These are phyloP conservation scores for Hypoxylon intermedium DNA, from an alignment of 495 filamentous ascomycete species.

Conservation along the genomic window DNA sequence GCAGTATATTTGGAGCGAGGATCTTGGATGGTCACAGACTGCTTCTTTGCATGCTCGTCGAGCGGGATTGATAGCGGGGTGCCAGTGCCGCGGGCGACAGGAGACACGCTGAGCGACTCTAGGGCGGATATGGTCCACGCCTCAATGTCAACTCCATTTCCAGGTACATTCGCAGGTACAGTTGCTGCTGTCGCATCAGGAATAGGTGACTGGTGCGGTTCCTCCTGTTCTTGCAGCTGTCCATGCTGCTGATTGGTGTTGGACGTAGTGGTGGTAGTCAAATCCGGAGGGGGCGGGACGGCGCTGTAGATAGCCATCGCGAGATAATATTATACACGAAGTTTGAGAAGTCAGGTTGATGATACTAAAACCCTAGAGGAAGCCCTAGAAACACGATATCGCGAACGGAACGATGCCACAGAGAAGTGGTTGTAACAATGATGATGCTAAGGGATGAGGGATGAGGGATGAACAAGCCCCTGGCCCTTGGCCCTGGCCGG, in stretches of 20 bases:
- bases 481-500: too few relatives aligned
- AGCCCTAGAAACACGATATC: too few relatives aligned
- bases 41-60: constrained; percentile 40
- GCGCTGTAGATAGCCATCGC: constrained; percentile 49
- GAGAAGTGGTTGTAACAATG: too few relatives aligned
- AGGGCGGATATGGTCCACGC: constrained; percentile 59
- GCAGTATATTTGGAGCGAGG: constrained; percentile 32
- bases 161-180: constrained; percentile 3
- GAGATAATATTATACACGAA: constrained; percentile 11
- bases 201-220: constrained; percentile 8
- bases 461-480: too few relatives aligned
- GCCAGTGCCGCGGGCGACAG: constrained; percentile 52
- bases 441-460: neutral
- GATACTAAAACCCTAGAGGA: too few relatives aligned
- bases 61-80: constrained; percentile 57
- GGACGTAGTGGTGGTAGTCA: neutral
- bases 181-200: constrained; percentile 1
- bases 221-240: constrained; percentile 20
- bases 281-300: constrained; percentile 47
- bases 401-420: too few relatives aligned
- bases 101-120: constrained; percentile 56
- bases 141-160: constrained; percentile 54
- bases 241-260: constrained; percentile 26
- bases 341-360: too few relatives aligned
- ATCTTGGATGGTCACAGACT: constrained; percentile 37